Percentiles rank a stretch among this genome's conserved stretches.
Conservation (phyloP, 768 basidiomycete species). For the Auricularia auricula-judae region DNA sequence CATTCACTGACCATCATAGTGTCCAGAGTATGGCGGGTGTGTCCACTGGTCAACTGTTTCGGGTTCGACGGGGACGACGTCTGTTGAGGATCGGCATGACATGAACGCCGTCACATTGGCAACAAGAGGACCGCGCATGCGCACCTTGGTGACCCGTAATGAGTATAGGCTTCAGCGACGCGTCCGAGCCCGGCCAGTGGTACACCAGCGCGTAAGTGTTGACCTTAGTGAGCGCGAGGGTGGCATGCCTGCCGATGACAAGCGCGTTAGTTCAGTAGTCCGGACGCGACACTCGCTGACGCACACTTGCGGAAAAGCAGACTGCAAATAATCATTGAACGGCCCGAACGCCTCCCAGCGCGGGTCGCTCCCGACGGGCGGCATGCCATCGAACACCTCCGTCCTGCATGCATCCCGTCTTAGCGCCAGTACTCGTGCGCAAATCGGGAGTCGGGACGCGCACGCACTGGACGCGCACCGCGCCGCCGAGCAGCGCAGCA, state of each 20-base stretch:
- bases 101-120: too few species aligned
- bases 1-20: slow-evolving; percentile 6
- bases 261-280: too few species aligned
- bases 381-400: slow-evolving; percentile 40
- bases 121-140: background rate
- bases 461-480: slow-evolving; percentile 28
- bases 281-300: too few species aligned
- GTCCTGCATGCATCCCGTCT: slow-evolving; percentile 24
- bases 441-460: background rate
- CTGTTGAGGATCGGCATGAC: background rate
- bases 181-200: slow-evolving; percentile 24
- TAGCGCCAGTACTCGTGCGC: slow-evolving; percentile 16
- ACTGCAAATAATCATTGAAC: slow-evolving; percentile 45
- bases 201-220: slow-evolving; percentile 27
- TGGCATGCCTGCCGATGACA: slow-evolving; percentile 13
- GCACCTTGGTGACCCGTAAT: slow-evolving; percentile 13
- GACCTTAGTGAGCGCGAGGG: slow-evolving; percentile 23
- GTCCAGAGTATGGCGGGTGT: slow-evolving; percentile 19
- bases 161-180: slow-evolving; percentile 24
- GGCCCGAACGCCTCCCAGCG: slow-evolving; percentile 43
- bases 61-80: slow-evolving; percentile 23
- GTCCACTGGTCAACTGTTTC: slow-evolving; percentile 29
- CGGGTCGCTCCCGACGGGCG: slow-evolving; percentile 33
- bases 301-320: slow-evolving; percentile 53
- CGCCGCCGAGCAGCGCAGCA: slow-evolving; percentile 36